Conservation (phyloP, 2,329 filamentous ascomycete species). For the Apiospora arundinis region DNA sequence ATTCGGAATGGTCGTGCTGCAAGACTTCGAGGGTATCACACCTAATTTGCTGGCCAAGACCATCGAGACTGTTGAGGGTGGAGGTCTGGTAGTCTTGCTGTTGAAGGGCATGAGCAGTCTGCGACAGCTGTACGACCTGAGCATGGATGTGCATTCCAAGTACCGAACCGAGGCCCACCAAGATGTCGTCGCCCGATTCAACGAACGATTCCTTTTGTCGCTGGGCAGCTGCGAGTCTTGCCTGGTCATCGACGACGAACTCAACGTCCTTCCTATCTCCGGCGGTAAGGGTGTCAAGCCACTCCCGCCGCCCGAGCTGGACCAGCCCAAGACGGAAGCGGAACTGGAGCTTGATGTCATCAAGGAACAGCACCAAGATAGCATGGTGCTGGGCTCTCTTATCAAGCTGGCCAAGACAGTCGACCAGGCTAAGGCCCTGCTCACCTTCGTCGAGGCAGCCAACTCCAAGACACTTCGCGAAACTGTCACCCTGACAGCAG, state of each 20-base stretch:
- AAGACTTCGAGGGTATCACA: conserved; percentile 97
- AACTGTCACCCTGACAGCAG: conserved; percentile 92
- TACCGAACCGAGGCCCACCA: conserved; percentile 96
- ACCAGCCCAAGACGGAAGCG: conserved; percentile 74
- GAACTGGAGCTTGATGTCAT: conserved; percentile 82
- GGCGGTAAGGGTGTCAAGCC: conserved; percentile 89
- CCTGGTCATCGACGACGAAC: conserved; percentile 94
- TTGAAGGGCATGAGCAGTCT: conserved; percentile 96
- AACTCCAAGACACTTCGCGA: conserved; percentile 93
- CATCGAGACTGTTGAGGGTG: conserved; percentile 97
- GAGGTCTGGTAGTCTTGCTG: conserved; percentile 86
- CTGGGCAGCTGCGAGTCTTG: conserved; percentile 95
- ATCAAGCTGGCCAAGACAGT: conserved; percentile 87
- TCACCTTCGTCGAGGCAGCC: conserved; percentile 96
- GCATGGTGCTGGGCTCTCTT: conserved; percentile 83
- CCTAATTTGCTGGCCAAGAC: conserved; percentile 95
- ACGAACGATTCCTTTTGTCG: conserved; percentile 95
- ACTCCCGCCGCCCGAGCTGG: conserved; percentile 76
- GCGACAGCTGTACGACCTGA: conserved; percentile 95
- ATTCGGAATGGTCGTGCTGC: conserved; percentile 96
- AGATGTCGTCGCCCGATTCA: conserved; percentile 95
- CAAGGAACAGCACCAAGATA: conserved; percentile 86
- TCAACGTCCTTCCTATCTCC: conserved; percentile 96
- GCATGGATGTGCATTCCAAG: conserved; percentile 96
- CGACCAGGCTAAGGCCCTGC: conserved; percentile 94